These are phyloP conservation scores for Aspergillus niger DNA, from an alignment of 2,329 filamentous ascomycete species.

Conservation along the genomic window DNA sequence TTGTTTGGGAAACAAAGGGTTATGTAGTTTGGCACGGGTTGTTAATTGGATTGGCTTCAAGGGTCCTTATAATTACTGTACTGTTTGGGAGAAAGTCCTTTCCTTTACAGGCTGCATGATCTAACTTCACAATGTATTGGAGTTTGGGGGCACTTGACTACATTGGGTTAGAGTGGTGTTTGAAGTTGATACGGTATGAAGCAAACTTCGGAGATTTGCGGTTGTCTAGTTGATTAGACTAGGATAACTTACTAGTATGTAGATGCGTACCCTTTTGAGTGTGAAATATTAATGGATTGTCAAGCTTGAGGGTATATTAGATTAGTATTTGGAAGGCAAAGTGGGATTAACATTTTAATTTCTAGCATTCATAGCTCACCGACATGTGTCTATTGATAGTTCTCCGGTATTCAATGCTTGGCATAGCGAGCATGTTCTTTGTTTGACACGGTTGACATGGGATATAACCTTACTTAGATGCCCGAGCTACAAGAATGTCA, in stretches of 20 bases:
- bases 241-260: too few species aligned
- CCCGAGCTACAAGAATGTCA: neutral
- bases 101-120: neutral
- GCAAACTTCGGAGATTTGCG: neutral
- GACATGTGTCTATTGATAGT: neutral
- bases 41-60: neutral
- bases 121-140: neutral
- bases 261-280: too few species aligned
- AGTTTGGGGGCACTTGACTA: neutral
- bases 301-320: neutral
- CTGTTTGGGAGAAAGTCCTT: neutral
- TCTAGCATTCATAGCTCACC: neutral
- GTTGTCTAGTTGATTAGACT: neutral
- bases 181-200: conserved; percentile 2
- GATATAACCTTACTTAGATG: neutral
- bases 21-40: too few species aligned
- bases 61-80: neutral
- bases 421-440: neutral
- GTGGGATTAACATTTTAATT: neutral
- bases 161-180: neutral
- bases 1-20: too few species aligned
- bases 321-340: too few species aligned
- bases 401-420: neutral
- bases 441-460: neutral
- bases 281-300: neutral